phyloP scores from a whole-genome alignment of 371 early-diverging fungal species.

The Cokeromyces recurvatus region DNA sequence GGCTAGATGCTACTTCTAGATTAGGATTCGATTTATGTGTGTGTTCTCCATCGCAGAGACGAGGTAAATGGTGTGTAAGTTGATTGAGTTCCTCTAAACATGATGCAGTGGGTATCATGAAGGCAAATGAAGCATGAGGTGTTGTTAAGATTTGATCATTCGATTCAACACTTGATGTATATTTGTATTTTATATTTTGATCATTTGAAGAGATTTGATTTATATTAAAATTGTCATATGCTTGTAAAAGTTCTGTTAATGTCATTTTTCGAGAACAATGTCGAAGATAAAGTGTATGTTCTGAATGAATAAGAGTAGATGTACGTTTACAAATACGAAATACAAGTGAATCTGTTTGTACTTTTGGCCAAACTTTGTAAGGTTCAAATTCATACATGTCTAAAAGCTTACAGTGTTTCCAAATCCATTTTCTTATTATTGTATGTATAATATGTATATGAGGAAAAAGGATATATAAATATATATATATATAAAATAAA shows the following conservation, averaged over 20 bases:
- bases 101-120: slow-evolving; percentile 43
- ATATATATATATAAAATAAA: too few species aligned
- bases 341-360: slow-evolving; percentile 64
- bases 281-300: slow-evolving; percentile 15
- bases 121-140: slow-evolving; percentile 38
- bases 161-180: not conserved
- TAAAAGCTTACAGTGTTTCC: slow-evolving; percentile 48
- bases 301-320: slow-evolving; percentile 15
- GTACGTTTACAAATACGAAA: slow-evolving; percentile 43
- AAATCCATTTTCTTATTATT: slow-evolving; percentile 55
- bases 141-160: not conserved
- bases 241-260: slow-evolving; percentile 2
- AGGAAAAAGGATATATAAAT: too few species aligned
- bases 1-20: not conserved
- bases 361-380: slow-evolving; percentile 61
- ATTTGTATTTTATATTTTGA: slow-evolving; percentile 6
- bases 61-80: slow-evolving; percentile 39
- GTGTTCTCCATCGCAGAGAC: slow-evolving; percentile 43
- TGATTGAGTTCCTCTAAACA: slow-evolving; percentile 34
- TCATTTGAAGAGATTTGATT: slow-evolving; percentile 2
- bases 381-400: slow-evolving; percentile 63
- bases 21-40: not conserved
- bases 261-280: slow-evolving; percentile 4
- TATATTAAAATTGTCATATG: slow-evolving; percentile 3
- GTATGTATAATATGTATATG: too few species aligned